Base-by-base conservation (phyloP, 2,329 filamentous ascomycete species). In the Fusarium cicatricum region DNA sequence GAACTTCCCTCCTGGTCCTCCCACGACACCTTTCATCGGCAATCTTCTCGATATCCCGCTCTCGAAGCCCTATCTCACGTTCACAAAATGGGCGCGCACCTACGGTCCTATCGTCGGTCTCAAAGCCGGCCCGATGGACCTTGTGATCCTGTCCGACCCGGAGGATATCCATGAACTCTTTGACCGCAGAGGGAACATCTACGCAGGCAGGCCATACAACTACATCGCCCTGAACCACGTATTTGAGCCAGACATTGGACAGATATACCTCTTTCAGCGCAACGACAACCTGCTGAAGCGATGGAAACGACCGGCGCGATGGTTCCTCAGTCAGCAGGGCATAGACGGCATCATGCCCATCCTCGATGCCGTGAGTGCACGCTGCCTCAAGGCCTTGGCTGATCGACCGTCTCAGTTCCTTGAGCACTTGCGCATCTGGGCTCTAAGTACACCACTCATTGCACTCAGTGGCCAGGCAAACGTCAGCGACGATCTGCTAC, bases 31-130 rank as follows among this genome's bases (percentile, higher is more conserved):
- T 4, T 59, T 66, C 23, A 39, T 71, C 5, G 70, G 70, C 2
- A 72, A 72, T 29, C 53, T 69, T 15, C 58, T 59, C 14, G 64
- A 71, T 2, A 60, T 72, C 17, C 70, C 70, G 8, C 42, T 59
- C 2, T 48, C 55, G 1, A 66, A 68, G 29, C 51, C 67, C 17
- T 71, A 66, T 21, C 34, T 70, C 14, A 49, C 62, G 11, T 72
- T 71, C 39, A 62, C 73, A 31, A 66, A 70, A 45, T 78, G 75
- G 71, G 64, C 65, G 10, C 45, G 68, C 10, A 58, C 53, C 4
- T 75, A 77, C 56, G 76, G 75, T 1, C 70, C 71, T 1, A 69
- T 77, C 9, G 48, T 74, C 17, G 68, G 67, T 11, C 47, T 75
- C 23, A 72, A 72, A 37, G 52, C 70, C 15, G 75, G 72, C 0